Percentiles rank a stretch among this genome's conserved stretches.
phyloP scores from a whole-genome alignment of 768 basidiomycete species.

The Bullera alba region DNA sequence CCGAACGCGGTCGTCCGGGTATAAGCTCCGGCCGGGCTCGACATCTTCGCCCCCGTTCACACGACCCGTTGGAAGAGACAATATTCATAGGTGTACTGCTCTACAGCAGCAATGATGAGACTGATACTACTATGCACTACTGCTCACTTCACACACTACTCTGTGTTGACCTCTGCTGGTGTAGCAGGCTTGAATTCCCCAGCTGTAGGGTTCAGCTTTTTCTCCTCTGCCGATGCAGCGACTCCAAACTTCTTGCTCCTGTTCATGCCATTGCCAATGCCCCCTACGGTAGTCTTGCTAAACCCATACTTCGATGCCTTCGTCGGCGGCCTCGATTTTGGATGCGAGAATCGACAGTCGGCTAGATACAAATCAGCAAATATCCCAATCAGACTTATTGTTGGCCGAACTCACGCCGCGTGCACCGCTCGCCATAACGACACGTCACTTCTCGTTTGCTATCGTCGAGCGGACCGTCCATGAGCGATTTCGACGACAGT shows the following conservation, averaged over 20 bases:
- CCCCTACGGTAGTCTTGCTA: not conserved
- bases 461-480: conserved; percentile 39
- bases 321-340: conserved; percentile 50
- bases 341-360: conserved; percentile 84
- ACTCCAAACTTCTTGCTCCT: conserved; percentile 35
- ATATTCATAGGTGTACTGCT: too few species aligned
- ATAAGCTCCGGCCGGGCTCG: too few species aligned
- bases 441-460: conserved; percentile 51
- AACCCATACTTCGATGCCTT: conserved; percentile 2
- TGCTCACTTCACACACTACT: not conserved
- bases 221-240: conserved; percentile 1
- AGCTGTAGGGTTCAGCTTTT: conserved; percentile 18
- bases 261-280: conserved; percentile 22
- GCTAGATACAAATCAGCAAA: conserved; percentile 48
- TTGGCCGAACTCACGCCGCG: conserved; percentile 51
- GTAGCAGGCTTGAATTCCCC: conserved; percentile 21
- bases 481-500: conserved; percentile 28
- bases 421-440: conserved; percentile 78
- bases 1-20: too few species aligned
- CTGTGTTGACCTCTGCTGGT: not conserved
- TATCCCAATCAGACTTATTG: conserved; percentile 1
- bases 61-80: too few species aligned
- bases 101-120: not conserved
- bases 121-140: not conserved
- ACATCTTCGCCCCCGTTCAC: too few species aligned